Base-by-base conservation (phyloP, 768 basidiomycete species). In the Saitozyma podzolica region DNA sequence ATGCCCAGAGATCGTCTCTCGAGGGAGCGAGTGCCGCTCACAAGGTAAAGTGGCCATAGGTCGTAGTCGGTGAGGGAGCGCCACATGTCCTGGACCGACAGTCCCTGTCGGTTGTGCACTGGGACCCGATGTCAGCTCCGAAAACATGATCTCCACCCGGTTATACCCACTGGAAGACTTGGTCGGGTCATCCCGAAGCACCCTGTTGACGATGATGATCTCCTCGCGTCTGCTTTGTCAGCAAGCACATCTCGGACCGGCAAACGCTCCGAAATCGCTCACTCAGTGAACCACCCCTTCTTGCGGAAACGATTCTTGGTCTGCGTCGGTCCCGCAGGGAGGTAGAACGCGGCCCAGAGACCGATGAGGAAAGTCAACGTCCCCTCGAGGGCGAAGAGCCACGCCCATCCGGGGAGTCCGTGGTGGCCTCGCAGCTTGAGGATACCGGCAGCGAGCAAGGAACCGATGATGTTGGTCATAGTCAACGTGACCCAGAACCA, bases 41-140 rank as follows among this genome's bases (percentile, higher is more conserved):
- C 81, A 29, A 82, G 75, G 66, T 89, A 89, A 41, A 89, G 63
- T 0, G 88, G 87, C 87, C 87, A 88, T 67, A 88, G 76, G 56
- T 83, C 80, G 83, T 84, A 88, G 69, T 89, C 87, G 17, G 77
- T 79, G 19, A 87, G 61, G 13, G 85, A 83, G 29, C 81, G 69
- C 75, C 80, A 84, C 39, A 88, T 83, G 80, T 83, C 84, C 62
- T 68, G 75, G 8, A 82, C 52, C 5, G 80, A 80, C 6, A 89
- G 79, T 13, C 86, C 87, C 78, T 89, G 80, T n/a, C 87, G 83
- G 66, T 89, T 88, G 78, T 88, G 86, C 87, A 88, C 65, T 64
- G 16, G 41, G 9, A 29, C 5, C 29, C 29, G 29, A 29, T 20
- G 13, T 17, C 6, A 11, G n/a, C 2, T 11, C 13, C 45, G n/a